Conservation (phyloP, 495 filamentous ascomycete species). For the Podospora australis region DNA sequence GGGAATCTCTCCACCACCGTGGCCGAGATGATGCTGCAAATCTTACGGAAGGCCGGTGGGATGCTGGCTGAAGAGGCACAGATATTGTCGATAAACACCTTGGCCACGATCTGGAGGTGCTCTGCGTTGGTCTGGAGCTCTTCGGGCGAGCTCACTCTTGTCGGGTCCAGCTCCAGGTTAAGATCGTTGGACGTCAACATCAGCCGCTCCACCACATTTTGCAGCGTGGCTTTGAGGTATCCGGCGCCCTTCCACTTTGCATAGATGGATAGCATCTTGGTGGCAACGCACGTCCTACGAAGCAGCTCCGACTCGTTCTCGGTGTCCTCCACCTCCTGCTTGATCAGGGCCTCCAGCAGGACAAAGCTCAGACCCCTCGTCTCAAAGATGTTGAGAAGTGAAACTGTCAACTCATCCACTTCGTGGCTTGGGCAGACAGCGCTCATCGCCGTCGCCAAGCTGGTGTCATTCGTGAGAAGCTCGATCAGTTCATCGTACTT, state of each 20-base stretch:
- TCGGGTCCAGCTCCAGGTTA: conserved; percentile 59
- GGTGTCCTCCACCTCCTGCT: conserved; percentile 60
- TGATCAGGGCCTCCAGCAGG: conserved; percentile 57
- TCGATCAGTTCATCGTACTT: conserved; percentile 58
- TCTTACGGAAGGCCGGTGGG: conserved; percentile 56
- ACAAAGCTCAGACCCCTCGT: conserved; percentile 52
- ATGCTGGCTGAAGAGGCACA: conserved; percentile 51
- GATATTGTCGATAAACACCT: conserved; percentile 62
- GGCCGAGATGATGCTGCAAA: conserved; percentile 56
- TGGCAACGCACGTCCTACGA: conserved; percentile 57
- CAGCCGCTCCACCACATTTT: conserved; percentile 54
- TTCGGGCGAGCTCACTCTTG: conserved; percentile 47
- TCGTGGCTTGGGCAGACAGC: conserved; percentile 58
- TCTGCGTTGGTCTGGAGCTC: conserved; percentile 55
- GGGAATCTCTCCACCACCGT: conserved; percentile 54
- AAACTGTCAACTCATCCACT: conserved; percentile 59
- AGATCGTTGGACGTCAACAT: conserved; percentile 55
- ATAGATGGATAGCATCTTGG: conserved; percentile 62
- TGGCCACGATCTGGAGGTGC: conserved; percentile 53
- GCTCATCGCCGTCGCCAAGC: conserved; percentile 53
- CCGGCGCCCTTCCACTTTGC: conserved; percentile 59
- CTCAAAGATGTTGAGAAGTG: conserved; percentile 61
- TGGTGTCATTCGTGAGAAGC: conserved; percentile 53
- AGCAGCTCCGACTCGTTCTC: conserved; percentile 60
- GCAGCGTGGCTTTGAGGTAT: conserved; percentile 57